Base-by-base conservation (phyloP, 495 filamentous ascomycete species). In the Tetracladium setigerum region DNA sequence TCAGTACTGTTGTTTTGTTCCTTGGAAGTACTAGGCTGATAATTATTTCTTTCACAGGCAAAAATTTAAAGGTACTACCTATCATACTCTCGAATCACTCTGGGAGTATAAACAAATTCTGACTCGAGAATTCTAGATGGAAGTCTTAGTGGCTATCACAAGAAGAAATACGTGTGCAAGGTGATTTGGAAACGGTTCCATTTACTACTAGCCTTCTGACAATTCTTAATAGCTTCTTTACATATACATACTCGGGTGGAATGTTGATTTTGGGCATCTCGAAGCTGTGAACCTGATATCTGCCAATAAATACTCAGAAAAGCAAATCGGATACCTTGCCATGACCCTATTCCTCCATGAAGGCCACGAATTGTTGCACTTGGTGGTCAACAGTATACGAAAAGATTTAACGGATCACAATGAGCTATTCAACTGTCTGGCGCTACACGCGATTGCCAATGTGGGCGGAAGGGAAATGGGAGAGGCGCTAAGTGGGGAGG, bases 81-180 rank as follows among this genome's bases (percentile, higher is more conserved):
- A 27, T 27, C 7, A 7, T 27, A 3, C 22, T 27, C 22, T 27
- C 22, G 33, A 31, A 35, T 30, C 19, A 12, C 10, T 37, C 18
- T 18, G 17, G n/a, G 10, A 27, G 10, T 6, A 7, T 17, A 27
- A 27, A 38, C 38, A 30, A 34, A 27, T 47, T 18, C 38, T 53
- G 38, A 53, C 30, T 19, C 2, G 39, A 49, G 37, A 42, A 38
- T 46, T 16, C 56, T 74, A 82, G 84, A 90, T 64, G 90, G 89
- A 33, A 86, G 73, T 62, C 69, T 97, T 22, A 95, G 83, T 66
- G 94, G 94, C 41, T 99, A 99, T 59, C 87, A 95, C 67, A 95
- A 94, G 76, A 99, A 99, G 77, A 99, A 99, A 86, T 99, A 99
- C 62, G 94, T 99, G 38, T 99, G 94, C 85, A 98, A 98, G 76